Evolutionary conservation across 108 stramenopile species (phyloP).

Genomic region (Skeletonema costatum): DNA sequence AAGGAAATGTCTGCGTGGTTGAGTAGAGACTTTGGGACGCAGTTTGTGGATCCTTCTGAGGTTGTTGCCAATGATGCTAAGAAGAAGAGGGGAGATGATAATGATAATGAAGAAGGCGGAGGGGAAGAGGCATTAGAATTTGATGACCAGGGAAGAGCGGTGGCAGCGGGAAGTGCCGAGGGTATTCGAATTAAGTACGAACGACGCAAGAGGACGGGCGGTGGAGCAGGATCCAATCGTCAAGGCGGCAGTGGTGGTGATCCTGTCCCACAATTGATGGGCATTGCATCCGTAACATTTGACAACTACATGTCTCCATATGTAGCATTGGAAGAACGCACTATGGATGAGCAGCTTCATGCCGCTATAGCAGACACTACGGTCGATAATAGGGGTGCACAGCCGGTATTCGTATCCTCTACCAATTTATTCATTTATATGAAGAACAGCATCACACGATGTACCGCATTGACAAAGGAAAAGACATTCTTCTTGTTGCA

Average conservation of each 20-base stretch:
- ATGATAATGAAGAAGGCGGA: conserved; percentile 24
- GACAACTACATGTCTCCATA: conserved; percentile 97
- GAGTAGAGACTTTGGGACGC: conserved; percentile 68
- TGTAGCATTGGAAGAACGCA: conserved; percentile 89
- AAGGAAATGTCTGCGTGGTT: conserved; percentile 90
- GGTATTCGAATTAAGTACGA: conserved; percentile 72
- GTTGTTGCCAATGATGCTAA: neutral
- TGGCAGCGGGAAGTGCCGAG: conserved; percentile 61
- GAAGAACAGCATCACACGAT: conserved; percentile 93
- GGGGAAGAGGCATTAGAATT: conserved; percentile 39
- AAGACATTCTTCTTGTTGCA: conserved; percentile 93
- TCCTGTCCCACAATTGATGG: conserved; percentile 67
- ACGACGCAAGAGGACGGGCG: conserved; percentile 35
- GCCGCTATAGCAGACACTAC: conserved; percentile 71
- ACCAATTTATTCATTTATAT: conserved; percentile 96
- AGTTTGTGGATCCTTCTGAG: conserved; percentile 37
- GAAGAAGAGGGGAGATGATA: conserved; percentile 1
- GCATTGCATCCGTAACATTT: conserved; percentile 89
- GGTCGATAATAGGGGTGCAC: conserved; percentile 90
- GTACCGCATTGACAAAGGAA: conserved; percentile 94
- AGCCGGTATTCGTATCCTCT: conserved; percentile 93
- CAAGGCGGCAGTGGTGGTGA: conserved; percentile 48
- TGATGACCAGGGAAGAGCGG: conserved; percentile 51
- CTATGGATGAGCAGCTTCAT: conserved; percentile 90
- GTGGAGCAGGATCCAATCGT: conserved; percentile 3